These are phyloP conservation scores for Pythium myriotylum DNA, from an alignment of 352 stramenopile species.

Conservation along the genomic window DNA sequence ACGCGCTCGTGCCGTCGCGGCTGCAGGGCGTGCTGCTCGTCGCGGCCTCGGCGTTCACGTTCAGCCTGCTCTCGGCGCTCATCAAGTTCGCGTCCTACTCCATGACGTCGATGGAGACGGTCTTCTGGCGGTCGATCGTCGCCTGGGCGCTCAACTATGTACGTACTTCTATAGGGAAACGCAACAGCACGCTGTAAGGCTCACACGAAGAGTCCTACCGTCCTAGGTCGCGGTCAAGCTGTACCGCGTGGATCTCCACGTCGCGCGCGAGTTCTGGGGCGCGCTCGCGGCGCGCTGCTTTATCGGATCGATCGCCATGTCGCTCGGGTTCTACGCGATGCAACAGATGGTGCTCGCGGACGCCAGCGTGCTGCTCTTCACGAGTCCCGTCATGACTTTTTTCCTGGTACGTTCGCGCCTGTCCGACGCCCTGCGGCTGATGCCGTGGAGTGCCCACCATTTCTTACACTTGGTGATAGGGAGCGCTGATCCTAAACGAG, in stretches of 20 bases:
- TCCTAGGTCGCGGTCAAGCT: conserved; percentile 47
- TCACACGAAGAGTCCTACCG: too few species aligned
- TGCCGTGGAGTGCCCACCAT: background rate
- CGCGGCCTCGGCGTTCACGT: conserved; percentile 48
- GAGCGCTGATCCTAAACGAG: conserved; percentile 39
- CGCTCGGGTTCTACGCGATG: conserved; percentile 49
- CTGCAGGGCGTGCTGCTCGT: conserved; percentile 41
- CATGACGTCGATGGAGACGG: conserved; percentile 53
- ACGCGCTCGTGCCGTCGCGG: conserved; percentile 4
- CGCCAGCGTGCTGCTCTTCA: conserved; percentile 57
- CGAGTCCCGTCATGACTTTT: conserved; percentile 62
- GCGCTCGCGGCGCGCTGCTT: conserved; percentile 41
- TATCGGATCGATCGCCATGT: conserved; percentile 41
- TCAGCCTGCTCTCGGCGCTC: conserved; percentile 53
- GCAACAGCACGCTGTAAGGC: too few species aligned
- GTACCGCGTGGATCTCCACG: conserved; percentile 27
- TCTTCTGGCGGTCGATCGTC: conserved; percentile 63
- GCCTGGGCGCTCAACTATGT: conserved; percentile 57
- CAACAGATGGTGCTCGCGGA: conserved; percentile 57
- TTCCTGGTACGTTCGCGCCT: conserved; percentile 36
- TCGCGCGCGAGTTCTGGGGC: conserved; percentile 38
- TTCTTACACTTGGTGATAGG: conserved; percentile 28
- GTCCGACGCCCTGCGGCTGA: background rate
- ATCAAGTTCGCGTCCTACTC: conserved; percentile 49
- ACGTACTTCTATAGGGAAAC: conserved; percentile 8